Conservation (phyloP, 345 rosid genomes). For the Brassica carinata region DNA sequence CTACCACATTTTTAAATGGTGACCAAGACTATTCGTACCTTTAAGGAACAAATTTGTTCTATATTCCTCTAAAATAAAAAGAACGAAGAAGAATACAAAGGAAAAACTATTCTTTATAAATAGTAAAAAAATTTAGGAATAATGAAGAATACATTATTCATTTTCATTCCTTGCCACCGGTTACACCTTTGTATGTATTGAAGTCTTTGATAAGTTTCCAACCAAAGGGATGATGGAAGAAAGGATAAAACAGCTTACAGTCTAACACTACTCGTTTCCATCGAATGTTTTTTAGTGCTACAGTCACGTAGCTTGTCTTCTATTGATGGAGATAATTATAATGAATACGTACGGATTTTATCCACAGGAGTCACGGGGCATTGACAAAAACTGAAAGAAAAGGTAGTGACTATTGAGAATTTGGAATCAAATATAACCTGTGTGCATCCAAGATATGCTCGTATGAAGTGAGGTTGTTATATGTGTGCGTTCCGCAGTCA, state of each 20-base stretch:
- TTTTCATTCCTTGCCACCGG: no score
- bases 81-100: no score
- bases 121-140: no score
- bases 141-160: no score
- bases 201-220: background rate
- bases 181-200: no score
- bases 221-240: background rate
- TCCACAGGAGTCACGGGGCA: background rate
- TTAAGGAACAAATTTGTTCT: no score
- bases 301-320: background rate
- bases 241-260: background rate
- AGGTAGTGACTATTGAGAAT: background rate
- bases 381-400: background rate
- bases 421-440: background rate
- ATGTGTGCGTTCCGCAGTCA: background rate
- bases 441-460: background rate
- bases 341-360: no score
- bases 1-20: background rate
- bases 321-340: no score
- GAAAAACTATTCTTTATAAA: no score
- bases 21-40: no score
- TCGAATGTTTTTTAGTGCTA: background rate
- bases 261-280: background rate
- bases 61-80: no score
- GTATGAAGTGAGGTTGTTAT: background rate